Evolutionary conservation across 2,329 filamentous ascomycete genomes (phyloP), one percentile per base, ranked within the genome.

Genomic region (Exophiala phaeomuriformis): DNA sequence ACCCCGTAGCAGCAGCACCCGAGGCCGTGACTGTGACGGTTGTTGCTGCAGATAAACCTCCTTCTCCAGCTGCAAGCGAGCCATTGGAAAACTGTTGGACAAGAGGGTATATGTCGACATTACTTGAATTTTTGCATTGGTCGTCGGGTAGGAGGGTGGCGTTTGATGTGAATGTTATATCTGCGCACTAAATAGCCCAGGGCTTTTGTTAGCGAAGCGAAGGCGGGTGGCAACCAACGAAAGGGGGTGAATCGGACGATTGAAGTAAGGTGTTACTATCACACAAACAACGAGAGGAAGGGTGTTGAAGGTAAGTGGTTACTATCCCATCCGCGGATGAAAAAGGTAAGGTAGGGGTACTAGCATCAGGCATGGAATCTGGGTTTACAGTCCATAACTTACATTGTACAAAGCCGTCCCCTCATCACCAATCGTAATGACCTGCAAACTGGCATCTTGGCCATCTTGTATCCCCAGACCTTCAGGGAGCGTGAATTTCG

Each of bases 321-420:
- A 19, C 19, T 19, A 19, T 19, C 19, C 19, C 19, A 19, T 19
- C 19, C 19, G 19, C 19, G 19, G 19, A 19, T 19, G 19, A 19
- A 19, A 19, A 19, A 19, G 19, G 19, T 19, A 19, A 19, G 19
- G 19, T 19, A 19, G 19, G 19, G 19, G 19, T 19, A 19, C 19
- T 19, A 19, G 19, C 19, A 19, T 19, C 19, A 19, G 19, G 19
- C 19, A 19, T 19, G 19, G 19, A 19, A 19, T 19, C 19, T 19
- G 19, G 19, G 19, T 19, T 19, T 19, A 19, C 19, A 19, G 19
- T 19, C 19, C 19, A 19, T 19, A 30, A 63, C 72, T 55, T 65
- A 77, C 75, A 64, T 77, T 77, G 52, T 75, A 77, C 27, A 77
- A 59, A 5, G 70, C 67, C 48, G 66, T 68, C 1, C 74, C 74